phyloP scores from a whole-genome alignment of 129 eudicot species.

The Glebionis coronaria region DNA sequence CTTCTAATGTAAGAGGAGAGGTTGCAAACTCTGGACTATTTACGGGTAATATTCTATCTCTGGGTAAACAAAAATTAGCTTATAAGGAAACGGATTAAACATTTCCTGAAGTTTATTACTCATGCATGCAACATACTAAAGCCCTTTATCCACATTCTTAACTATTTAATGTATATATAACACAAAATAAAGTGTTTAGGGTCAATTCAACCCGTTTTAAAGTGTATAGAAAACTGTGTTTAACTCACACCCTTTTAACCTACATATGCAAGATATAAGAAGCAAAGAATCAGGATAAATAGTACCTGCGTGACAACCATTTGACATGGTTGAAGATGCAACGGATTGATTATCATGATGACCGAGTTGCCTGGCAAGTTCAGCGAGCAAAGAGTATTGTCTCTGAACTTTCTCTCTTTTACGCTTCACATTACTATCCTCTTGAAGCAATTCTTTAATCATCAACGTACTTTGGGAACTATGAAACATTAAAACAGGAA shows the following conservation, averaged over 20 bases:
- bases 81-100: neutral
- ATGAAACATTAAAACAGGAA: slow-evolving; percentile 3
- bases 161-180: too few relatives aligned
- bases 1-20: neutral
- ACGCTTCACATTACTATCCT: slow-evolving; percentile 79
- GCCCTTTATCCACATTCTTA: neutral
- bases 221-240: neutral
- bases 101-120: neutral
- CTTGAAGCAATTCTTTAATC: slow-evolving; percentile 91
- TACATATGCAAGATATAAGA: neutral
- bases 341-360: slow-evolving; percentile 83
- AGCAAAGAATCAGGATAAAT: neutral
- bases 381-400: slow-evolving; percentile 81
- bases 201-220: neutral
- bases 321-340: slow-evolving; percentile 56
- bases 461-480: slow-evolving; percentile 76
- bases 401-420: slow-evolving; percentile 72
- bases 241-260: neutral
- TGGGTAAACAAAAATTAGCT: neutral
- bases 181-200: too few relatives aligned
- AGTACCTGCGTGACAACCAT: slow-evolving; percentile 60
- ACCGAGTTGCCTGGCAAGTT: slow-evolving; percentile 76
- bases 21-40: neutral
- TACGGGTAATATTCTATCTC: neutral
- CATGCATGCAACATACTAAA: neutral